A percentile compares a stretch with the other conserved stretches of the same genome.
Conservation (phyloP, 371 early-diverging fungal species). For the Nematocida sp. region DNA sequence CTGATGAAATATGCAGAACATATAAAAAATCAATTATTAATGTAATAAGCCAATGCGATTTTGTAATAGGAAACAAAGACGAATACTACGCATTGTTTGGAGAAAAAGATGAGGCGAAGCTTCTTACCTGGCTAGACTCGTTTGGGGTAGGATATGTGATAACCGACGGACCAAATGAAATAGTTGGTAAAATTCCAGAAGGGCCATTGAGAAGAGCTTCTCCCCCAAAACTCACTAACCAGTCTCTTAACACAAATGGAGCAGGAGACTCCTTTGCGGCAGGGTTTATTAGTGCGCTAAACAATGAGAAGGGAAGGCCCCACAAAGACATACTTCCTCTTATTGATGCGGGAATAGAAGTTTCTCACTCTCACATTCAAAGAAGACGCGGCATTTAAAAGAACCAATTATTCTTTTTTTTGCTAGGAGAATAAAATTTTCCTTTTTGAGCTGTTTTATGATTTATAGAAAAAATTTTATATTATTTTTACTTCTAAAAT, state of each 20-base stretch:
- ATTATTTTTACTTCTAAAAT: too few relatives aligned
- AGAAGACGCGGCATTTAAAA: not conserved
- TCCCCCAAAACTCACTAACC: not conserved
- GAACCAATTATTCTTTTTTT: not conserved
- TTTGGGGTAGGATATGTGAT: slow-evolving; percentile 40
- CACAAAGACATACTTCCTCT: slow-evolving; percentile 25
- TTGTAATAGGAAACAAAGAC: slow-evolving; percentile 42
- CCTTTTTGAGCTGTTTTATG: too few relatives aligned
- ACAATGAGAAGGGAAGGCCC: not conserved
- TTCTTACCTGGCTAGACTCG: slow-evolving; percentile 13
- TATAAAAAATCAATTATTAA: slow-evolving; percentile 15
- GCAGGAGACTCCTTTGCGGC: slow-evolving; percentile 51
- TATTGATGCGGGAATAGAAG: slow-evolving; percentile 9
- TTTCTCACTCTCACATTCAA: slow-evolving; percentile 16
- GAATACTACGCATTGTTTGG: slow-evolving; percentile 37
- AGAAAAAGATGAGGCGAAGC: not conserved
- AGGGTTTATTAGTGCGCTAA: slow-evolving; percentile 44
- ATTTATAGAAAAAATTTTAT: too few relatives aligned
- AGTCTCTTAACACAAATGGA: slow-evolving; percentile 21
- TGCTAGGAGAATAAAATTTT: too few relatives aligned
- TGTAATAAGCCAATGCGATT: slow-evolving; percentile 18
- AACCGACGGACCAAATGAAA: slow-evolving; percentile 30
- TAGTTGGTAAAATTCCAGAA: slow-evolving; percentile 31
- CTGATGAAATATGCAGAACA: slow-evolving; percentile 18
- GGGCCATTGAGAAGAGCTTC: slow-evolving; percentile 23